Base-by-base conservation (phyloP, 768 basidiomycete species). In the Mycena pura region DNA sequence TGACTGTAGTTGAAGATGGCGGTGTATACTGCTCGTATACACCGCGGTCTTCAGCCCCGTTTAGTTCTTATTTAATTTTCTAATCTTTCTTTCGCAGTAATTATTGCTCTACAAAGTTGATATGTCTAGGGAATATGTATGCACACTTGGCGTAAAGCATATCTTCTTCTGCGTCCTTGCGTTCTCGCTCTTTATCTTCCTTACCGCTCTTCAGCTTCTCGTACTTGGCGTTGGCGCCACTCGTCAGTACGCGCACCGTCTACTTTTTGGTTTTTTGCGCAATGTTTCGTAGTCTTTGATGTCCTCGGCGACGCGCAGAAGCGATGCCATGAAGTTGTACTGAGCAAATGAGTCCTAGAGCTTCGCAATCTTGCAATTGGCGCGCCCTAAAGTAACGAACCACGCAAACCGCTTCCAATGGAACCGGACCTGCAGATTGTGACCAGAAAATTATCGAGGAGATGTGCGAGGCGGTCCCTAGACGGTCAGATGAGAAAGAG, bases 171-270 rank as follows among this genome's bases (percentile, higher is more conserved):
- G 92, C 89, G 47, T 92, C 93, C 14, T 80, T 74, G 45, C 74
- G n/a, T n/a, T n/a, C n/a, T n/a, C n/a, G 83, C 31, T 94, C 93
- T 72, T 91, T 93, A 40, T 92, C 91, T 71, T 95, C 95, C 79
- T 95, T 97, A 60, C 80, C 77, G 50, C 72, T 79, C 71, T 86
- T 88, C 32, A 85, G 66, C 72, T 89, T 91, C 51, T 92, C 88
- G 4, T 84, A 74, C 67, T 92, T 93, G 32, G 82, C 80, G 6
- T 83, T 74, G 3, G 92, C 90, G 2, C 93, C 86, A 64, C n/a
- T n/a, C n/a, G 38, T 21, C 25, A 41, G 9, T 45, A 36, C 63
- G 17, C 15, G 29, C 60, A 91, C 93, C 92, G 82, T 69, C 93
- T 80, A 50, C 90, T 93, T 57, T 96, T 94, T 15, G 96, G 75